These are phyloP conservation scores for Xanthoceras sorbifolium DNA, from an alignment of 345 rosid genomes.

Conservation along the genomic window DNA sequence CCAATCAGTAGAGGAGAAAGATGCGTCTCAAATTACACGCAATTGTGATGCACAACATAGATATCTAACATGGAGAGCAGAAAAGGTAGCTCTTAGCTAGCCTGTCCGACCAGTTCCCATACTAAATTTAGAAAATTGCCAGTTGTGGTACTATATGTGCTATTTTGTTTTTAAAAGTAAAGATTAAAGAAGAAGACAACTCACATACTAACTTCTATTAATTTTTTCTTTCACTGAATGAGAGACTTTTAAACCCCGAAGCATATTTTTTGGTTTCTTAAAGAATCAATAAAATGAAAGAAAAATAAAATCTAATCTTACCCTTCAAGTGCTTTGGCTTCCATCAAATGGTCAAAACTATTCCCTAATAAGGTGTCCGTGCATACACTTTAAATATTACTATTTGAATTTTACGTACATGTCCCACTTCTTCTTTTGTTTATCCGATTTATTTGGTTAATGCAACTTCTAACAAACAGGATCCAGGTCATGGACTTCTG, in stretches of 20 bases:
- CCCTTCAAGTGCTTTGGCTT: background rate
- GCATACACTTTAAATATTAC: too few relatives aligned
- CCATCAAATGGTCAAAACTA: too few relatives aligned
- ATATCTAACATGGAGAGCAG: slow-evolving; percentile 73
- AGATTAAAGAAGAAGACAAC: background rate
- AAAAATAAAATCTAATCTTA: background rate
- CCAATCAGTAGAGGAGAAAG: slow-evolving; percentile 42
- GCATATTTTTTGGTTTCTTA: background rate
- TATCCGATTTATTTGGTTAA: slow-evolving; percentile 4
- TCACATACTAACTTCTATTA: too few relatives aligned
- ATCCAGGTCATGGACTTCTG: slow-evolving; percentile 64
- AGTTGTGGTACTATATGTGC: background rate
- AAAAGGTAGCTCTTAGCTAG: slow-evolving; percentile 43
- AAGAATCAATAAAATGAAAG: background rate
- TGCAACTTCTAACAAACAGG: slow-evolving; percentile 39
- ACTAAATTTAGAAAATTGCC: background rate
- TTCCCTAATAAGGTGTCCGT: too few relatives aligned
- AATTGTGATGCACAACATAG: slow-evolving; percentile 66
- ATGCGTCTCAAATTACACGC: slow-evolving; percentile 36
- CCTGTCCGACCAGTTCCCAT: background rate
- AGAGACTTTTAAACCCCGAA: background rate
- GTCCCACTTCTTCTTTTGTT: background rate
- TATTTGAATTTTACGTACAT: too few relatives aligned
- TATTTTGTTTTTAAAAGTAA: too few relatives aligned
- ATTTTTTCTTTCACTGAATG: background rate